Evolutionary conservation across 1,284 basidiomycete species (phyloP).

Genomic region (Pseudozyma tsukubaensis): DNA sequence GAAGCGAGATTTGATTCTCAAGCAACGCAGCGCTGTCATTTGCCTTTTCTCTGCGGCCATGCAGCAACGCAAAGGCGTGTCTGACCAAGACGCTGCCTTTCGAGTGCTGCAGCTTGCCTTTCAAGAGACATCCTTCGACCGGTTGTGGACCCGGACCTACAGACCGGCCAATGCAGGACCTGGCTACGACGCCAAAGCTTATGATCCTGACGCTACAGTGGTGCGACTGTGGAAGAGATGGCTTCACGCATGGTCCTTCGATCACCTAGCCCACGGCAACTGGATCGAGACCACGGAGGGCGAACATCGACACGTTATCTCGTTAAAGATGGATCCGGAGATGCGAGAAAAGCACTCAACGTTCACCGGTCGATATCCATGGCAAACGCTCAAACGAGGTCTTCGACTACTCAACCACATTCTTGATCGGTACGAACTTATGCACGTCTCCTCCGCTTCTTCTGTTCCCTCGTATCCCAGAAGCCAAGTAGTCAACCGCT

Average conservation of each 20-base stretch:
- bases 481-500: neutral
- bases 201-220: conserved; percentile 6
- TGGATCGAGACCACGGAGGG: neutral
- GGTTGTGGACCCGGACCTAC: conserved; percentile 14
- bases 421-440: conserved; percentile 20
- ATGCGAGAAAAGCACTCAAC: conserved; percentile 11
- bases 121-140: conserved; percentile 6
- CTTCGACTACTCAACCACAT: conserved; percentile 16
- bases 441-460: neutral
- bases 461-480: too few relatives aligned
- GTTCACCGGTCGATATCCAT: conserved; percentile 17
- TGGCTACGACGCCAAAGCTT: neutral
- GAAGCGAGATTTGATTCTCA: conserved; percentile 15
- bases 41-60: conserved; percentile 26
- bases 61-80: neutral
- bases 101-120: conserved; percentile 23
- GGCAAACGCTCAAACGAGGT: conserved; percentile 35
- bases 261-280: conserved; percentile 5
- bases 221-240: conserved; percentile 42
- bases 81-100: conserved; percentile 11
- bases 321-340: neutral
- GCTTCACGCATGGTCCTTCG: conserved; percentile 27
- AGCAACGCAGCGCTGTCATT: conserved; percentile 31
- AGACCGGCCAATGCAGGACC: conserved; percentile 7
- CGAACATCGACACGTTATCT: neutral